These are phyloP conservation scores for Diaporthe caulivora DNA, from an alignment of 2,329 filamentous ascomycete species.

Conservation along the genomic window DNA sequence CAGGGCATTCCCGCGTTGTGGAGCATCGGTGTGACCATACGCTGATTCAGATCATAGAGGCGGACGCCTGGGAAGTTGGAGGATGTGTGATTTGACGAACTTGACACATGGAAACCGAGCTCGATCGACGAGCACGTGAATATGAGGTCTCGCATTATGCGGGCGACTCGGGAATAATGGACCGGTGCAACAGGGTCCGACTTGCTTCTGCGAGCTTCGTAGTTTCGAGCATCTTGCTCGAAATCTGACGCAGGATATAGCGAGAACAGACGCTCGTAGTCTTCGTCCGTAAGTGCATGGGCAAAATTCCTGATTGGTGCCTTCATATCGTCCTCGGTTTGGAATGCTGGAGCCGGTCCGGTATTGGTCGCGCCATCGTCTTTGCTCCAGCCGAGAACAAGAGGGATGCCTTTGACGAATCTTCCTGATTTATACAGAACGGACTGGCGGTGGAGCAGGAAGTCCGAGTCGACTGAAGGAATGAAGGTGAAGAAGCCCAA, in stretches of 20 bases:
- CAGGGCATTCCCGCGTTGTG: conserved; percentile 44
- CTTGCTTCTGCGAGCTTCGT: conserved; percentile 39
- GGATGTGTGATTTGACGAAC: conserved; percentile 31
- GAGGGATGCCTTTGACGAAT: conserved; percentile 40
- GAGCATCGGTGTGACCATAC: conserved; percentile 45
- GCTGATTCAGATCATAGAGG: conserved; percentile 48
- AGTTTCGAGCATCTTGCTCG: conserved; percentile 41
- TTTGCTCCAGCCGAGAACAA: conserved; percentile 46
- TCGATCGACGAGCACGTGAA: conserved; percentile 44
- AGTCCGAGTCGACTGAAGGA: conserved; percentile 46
- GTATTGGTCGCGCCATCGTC: conserved; percentile 47
- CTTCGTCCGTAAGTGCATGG: conserved; percentile 42
- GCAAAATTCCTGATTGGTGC: conserved; percentile 41
- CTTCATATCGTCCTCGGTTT: conserved; percentile 45
- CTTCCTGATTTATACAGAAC: conserved; percentile 42
- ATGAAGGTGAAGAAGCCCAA: conserved; percentile 47
- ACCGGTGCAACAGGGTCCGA: conserved; percentile 42
- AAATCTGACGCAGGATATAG: conserved; percentile 46
- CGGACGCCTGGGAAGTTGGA: conserved; percentile 40
- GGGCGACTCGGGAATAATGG: conserved; percentile 43
- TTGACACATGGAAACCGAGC: conserved; percentile 40
- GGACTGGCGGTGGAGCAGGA: conserved; percentile 43
- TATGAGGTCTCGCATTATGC: conserved; percentile 43
- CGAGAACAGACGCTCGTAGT: conserved; percentile 44
- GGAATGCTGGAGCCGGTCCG: conserved; percentile 41